A percentile compares a stretch with the other conserved stretches of the same genome.
Conservation (phyloP, 2,329 filamentous ascomycete species). For the Paraphaeosphaeria minitans region DNA sequence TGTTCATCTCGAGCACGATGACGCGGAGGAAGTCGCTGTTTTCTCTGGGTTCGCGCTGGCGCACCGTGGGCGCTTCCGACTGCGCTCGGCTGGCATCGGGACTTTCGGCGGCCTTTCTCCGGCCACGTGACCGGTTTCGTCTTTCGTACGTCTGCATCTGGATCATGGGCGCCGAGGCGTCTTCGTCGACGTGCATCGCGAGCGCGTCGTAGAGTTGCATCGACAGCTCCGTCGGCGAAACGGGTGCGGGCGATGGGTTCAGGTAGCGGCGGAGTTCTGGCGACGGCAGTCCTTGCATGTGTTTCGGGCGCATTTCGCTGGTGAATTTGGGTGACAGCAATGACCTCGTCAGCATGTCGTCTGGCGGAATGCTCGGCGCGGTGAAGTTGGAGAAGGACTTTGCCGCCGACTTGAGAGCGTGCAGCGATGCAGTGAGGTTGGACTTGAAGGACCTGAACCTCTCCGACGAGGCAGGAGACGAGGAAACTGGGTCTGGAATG, state of each 20-base stretch:
- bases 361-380: constrained; percentile 57
- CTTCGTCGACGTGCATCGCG: constrained; percentile 41
- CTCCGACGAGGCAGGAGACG: constrained; percentile 32
- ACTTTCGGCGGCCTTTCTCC: constrained; percentile 40
- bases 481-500: constrained; percentile 26
- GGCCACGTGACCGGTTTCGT: constrained; percentile 36
- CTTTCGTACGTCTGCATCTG: constrained; percentile 67
- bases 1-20: constrained; percentile 71
- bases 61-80: constrained; percentile 51
- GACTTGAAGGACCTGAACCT: constrained; percentile 63
- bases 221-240: constrained; percentile 45
- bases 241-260: constrained; percentile 57
- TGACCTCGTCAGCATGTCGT: constrained; percentile 65
- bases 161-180: constrained; percentile 59
- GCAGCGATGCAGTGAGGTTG: constrained; percentile 66
- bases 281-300: constrained; percentile 59
- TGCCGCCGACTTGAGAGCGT: constrained; percentile 65
- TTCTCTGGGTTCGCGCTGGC: constrained; percentile 66
- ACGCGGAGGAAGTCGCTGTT: constrained; percentile 68
- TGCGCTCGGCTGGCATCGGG: constrained; percentile 52
- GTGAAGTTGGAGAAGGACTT: constrained; percentile 66
- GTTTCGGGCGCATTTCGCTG: constrained; percentile 64
- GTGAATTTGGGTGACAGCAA: constrained; percentile 63
- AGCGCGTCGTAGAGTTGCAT: constrained; percentile 48
- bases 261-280: constrained; percentile 64